Evolutionary conservation across 352 stramenopile species (phyloP).

Genomic region (Phytophthora hybrid): DNA sequence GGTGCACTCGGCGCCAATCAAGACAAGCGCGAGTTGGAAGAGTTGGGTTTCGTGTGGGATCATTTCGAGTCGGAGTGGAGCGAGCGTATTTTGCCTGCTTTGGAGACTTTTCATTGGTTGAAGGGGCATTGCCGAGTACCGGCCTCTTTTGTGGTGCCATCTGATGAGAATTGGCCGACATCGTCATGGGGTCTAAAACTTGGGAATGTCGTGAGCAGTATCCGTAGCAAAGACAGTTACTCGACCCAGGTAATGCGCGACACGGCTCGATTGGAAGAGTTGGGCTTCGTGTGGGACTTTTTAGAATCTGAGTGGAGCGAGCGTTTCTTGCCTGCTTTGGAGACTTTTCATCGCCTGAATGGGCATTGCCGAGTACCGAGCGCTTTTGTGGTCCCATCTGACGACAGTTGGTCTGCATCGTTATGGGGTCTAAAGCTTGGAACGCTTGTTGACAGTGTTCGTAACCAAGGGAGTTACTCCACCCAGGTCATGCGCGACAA

Average conservation of each 20-base stretch:
- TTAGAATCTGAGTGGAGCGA: conserved; percentile 48
- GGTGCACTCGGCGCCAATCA: not conserved
- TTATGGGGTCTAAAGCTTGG: conserved; percentile 41
- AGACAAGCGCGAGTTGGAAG: not conserved
- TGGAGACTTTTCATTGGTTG: too few species aligned
- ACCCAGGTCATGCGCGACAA: too few species aligned
- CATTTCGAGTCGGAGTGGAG: too few species aligned
- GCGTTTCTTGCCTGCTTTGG: conserved; percentile 46
- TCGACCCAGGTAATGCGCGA: too few species aligned
- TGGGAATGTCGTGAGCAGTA: too few species aligned
- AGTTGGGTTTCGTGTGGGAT: conserved; percentile 15
- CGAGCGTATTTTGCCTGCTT: too few species aligned
- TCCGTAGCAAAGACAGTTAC: too few species aligned
- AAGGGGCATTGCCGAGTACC: too few species aligned
- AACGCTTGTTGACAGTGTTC: not conserved
- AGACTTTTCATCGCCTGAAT: conserved; percentile 37
- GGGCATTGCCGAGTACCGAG: conserved; percentile 32
- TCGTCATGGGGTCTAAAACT: too few species aligned
- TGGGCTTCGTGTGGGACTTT: conserved; percentile 54
- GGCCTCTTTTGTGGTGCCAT: not conserved
- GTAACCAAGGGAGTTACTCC: too few species aligned
- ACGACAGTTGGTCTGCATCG: conserved; percentile 41
- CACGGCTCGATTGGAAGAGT: not conserved
- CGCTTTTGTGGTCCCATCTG: conserved; percentile 48
- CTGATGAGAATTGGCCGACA: too few species aligned